Conservation (phyloP, 805 yeast species). For the Ogataea siamensis region DNA sequence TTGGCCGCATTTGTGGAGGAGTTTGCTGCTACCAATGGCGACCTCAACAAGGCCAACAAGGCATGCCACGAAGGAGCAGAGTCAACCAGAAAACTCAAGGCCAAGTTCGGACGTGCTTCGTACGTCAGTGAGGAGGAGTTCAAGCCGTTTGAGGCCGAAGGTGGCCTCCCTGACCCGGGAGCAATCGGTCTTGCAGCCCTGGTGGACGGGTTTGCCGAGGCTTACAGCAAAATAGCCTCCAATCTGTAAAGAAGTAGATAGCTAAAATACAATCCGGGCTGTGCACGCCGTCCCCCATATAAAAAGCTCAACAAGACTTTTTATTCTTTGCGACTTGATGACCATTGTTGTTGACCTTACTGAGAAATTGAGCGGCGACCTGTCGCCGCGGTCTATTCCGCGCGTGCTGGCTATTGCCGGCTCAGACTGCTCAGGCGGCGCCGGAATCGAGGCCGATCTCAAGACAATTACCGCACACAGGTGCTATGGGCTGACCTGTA, state of each 20-base stretch:
- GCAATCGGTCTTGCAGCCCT: conserved; percentile 72
- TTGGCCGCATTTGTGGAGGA: conserved; percentile 80
- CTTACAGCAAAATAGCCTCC: conserved; percentile 22
- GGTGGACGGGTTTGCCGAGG: conserved; percentile 32
- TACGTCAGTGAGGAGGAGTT: conserved; percentile 70
- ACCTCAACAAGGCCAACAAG: conserved; percentile 56
- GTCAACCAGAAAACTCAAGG: conserved; percentile 67
- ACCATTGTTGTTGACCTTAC: conserved; percentile 11
- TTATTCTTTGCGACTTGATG: not conserved
- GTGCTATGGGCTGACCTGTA: conserved; percentile 78
- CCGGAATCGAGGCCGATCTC: conserved; percentile 89
- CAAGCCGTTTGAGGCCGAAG: conserved; percentile 47
- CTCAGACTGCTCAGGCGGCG: conserved; percentile 87
- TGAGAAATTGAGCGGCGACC: conserved; percentile 3
- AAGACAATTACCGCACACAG: conserved; percentile 76
- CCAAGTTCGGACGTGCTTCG: conserved; percentile 91
- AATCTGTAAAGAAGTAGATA: conserved; percentile 17
- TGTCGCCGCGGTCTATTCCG: conserved; percentile 27
- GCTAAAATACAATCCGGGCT: no score
- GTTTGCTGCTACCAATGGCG: conserved; percentile 45
- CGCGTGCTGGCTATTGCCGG: conserved; percentile 61
- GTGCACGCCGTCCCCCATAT: conserved; percentile 2
- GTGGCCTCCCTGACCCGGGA: conserved; percentile 93
- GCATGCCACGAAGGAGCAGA: conserved; percentile 79
- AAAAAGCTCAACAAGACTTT: no score